Evolutionary conservation across 2,329 filamentous ascomycete species (phyloP).

Genomic region (Cordyceps pruinosa): DNA sequence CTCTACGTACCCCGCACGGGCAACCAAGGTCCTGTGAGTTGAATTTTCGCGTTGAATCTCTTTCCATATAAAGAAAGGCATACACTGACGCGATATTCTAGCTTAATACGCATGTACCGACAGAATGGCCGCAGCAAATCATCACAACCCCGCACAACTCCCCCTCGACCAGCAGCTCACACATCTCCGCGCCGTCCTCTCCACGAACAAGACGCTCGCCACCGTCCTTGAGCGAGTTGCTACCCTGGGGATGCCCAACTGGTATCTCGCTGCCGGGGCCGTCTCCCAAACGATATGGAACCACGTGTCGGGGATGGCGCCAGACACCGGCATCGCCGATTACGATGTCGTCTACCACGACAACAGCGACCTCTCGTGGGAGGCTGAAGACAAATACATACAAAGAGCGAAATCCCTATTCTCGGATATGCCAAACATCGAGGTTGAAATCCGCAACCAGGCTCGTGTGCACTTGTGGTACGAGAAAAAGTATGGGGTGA

Average conservation of each 20-base stretch:
- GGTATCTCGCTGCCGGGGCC: conserved; percentile 30
- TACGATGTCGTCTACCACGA: conserved; percentile 33
- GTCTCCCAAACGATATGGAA: conserved; percentile 35
- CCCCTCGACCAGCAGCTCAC: conserved; percentile 22
- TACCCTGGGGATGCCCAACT: conserved; percentile 24
- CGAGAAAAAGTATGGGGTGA: conserved; percentile 23
- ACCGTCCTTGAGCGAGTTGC: conserved; percentile 21
- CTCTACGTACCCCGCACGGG: not conserved
- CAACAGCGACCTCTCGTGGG: conserved; percentile 26
- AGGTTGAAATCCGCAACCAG: conserved; percentile 33
- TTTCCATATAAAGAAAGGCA: too few species aligned
- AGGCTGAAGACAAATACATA: conserved; percentile 30
- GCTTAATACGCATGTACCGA: not conserved
- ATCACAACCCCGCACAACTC: conserved; percentile 19
- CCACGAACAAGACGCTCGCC: conserved; percentile 23
- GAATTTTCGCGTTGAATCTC: too few species aligned
- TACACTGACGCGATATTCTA: too few species aligned
- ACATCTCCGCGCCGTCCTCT: conserved; percentile 19
- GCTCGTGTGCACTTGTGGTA: conserved; percentile 34
- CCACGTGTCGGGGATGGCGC: conserved; percentile 20
- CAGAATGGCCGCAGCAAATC: not conserved
- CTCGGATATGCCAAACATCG: conserved; percentile 20
- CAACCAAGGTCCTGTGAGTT: too few species aligned
- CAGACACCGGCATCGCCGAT: conserved; percentile 29
- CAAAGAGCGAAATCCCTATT: conserved; percentile 24